Evolutionary conservation across 768 basidiomycete genomes (phyloP).

Genomic region (Macrolepiota dolichaula): DNA sequence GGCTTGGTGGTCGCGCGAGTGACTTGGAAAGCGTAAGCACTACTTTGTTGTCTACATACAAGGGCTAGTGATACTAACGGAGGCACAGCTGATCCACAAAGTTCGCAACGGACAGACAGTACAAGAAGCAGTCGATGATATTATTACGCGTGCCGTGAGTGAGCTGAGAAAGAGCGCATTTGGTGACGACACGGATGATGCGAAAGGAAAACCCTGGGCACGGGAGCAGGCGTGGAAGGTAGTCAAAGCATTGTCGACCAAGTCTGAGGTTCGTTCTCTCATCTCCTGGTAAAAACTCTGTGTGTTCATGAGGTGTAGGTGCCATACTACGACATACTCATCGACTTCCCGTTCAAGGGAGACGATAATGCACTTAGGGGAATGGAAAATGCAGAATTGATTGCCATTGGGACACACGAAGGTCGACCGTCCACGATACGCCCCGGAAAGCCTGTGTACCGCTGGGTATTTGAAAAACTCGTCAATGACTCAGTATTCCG

Average conservation of each 20-base stretch:
- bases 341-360: constrained; percentile 90
- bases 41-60: neutral
- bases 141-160: constrained; percentile 71
- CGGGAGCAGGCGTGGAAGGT: constrained; percentile 87
- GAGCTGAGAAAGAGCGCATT: constrained; percentile 91
- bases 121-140: constrained; percentile 86
- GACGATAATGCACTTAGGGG: constrained; percentile 75
- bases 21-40: constrained; percentile 77
- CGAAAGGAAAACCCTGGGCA: constrained; percentile 79
- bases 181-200: constrained; percentile 89
- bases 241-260: constrained; percentile 66
- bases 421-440: constrained; percentile 82
- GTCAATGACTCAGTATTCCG: constrained; percentile 76
- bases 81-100: constrained; percentile 74
- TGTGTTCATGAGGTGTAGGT: constrained; percentile 40
- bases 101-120: constrained; percentile 70
- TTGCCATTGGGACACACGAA: constrained; percentile 77
- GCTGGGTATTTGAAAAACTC: constrained; percentile 79
- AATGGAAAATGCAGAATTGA: constrained; percentile 89
- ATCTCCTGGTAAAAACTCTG: constrained; percentile 1
- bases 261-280: constrained; percentile 52
- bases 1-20: constrained; percentile 87
- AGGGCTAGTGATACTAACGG: neutral
- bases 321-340: constrained; percentile 76
- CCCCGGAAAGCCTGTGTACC: constrained; percentile 89